Base-by-base conservation (phyloP, 306 rosid genomes). In the Sophora flavescens region DNA sequence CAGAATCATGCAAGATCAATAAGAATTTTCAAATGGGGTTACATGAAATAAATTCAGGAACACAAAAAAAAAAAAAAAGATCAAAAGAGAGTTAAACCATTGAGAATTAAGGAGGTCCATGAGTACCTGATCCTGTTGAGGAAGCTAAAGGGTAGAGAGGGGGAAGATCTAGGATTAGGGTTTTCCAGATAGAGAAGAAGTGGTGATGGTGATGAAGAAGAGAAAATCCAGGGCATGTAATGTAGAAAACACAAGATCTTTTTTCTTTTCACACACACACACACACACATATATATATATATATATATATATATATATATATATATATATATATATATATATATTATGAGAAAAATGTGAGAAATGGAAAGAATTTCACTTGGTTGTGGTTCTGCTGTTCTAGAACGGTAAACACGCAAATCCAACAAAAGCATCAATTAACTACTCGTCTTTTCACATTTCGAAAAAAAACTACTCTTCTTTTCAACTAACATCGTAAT, bases 141-240 rank as follows among this genome's bases (percentile, higher is more conserved):
- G 30, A 32, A 53, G 72, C 30, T 22, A 65, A 50, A 52, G 38
- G 63, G 74, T 41, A 51, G 78, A 77, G 4, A 75, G 79, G 78
- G 84, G 77, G 81, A 84, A 71, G 81, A 84, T 84, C 75, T 77
- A 56, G 66, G 76, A 83, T 85, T 92, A 92, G 97, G 97, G 96
- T 90, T 92, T 91, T 72, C 60, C 81, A 58, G 80, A 82, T 82
- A 76, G 79, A 73, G n/a, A 59, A 56, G 80, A 45, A 72, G 65
- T 12, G 77, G 71, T 71, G 66, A 50, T 68, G 42, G 80, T 80
- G 38, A 56, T 35, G 80, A 26, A 15, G 76, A 74, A 51, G 81
- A 77, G 86, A 84, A 78, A 87, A 78, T 81, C 72, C 76, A 85
- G 84, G 85, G 77, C 68, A 36, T 76, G 75, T 74, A 15, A 36